Conservation (phyloP, 371 early-diverging fungal species). For the Rhizomucor pusillus region DNA sequence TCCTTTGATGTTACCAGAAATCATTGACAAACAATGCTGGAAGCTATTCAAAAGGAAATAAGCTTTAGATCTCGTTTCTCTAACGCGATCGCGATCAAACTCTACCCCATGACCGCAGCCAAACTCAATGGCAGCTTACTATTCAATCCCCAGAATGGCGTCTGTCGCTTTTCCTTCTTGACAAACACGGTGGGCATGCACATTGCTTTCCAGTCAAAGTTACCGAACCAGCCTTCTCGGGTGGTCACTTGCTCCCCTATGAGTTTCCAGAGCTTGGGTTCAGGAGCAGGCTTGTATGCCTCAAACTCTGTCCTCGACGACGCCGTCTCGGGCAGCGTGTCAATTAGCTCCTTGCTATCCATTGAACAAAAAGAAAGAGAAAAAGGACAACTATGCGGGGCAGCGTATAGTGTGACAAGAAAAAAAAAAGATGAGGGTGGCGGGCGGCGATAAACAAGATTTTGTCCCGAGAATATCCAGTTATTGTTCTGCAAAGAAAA, state of each 20-base stretch:
- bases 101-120: constrained; percentile 58
- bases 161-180: constrained; percentile 28
- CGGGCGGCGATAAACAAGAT: no score
- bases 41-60: no score
- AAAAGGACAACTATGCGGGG: no score
- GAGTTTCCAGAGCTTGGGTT: constrained; percentile 26
- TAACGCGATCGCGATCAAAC: no score
- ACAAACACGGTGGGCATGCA: constrained; percentile 47
- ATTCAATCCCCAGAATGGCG: constrained; percentile 64
- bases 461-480: no score
- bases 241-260: constrained; percentile 47
- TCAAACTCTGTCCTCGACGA: constrained; percentile 26
- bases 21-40: constrained; percentile 58
- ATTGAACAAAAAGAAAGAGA: no score
- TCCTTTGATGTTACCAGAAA: constrained; percentile 17
- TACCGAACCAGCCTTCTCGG: constrained; percentile 60
- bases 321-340: not conserved
- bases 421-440: no score
- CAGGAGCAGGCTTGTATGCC: constrained; percentile 29
- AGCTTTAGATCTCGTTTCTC: no score
- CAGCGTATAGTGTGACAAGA: no score
- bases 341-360: no score
- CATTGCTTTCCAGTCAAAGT: constrained; percentile 53
- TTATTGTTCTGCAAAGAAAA: no score
- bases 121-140: constrained; percentile 52